A percentile compares a stretch with the other conserved stretches of the same genome.
phyloP scores from a whole-genome alignment of 2,329 filamentous ascomycete genomes.

The Xylariaceae sp. region DNA sequence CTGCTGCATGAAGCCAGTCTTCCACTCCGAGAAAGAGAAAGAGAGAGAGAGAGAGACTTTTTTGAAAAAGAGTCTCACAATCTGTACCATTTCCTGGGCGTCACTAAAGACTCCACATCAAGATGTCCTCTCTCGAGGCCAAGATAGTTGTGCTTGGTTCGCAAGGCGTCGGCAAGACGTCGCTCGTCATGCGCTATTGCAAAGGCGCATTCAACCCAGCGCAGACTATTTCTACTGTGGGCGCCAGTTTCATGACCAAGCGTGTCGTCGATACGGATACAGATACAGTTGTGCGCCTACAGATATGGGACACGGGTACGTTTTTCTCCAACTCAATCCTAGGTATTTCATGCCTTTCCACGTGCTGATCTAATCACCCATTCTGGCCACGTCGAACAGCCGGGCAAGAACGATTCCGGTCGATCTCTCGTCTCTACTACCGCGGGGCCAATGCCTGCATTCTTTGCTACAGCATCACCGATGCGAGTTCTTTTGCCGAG shows the following conservation, averaged over 20 bases:
- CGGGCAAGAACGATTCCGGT: slow-evolving; percentile 91
- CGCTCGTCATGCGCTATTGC: slow-evolving; percentile 69
- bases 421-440: slow-evolving; percentile 93
- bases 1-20: background rate
- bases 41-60: background rate
- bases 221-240: slow-evolving; percentile 65
- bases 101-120: background rate
- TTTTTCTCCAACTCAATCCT: background rate
- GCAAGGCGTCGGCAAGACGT: slow-evolving; percentile 76
- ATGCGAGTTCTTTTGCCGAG: slow-evolving; percentile 77
- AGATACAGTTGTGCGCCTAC: slow-evolving; percentile 80
- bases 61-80: background rate
- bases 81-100: background rate
- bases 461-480: slow-evolving; percentile 90
- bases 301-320: slow-evolving; percentile 87
- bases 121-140: slow-evolving; percentile 63
- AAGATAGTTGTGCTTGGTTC: slow-evolving; percentile 77
- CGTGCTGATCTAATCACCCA: too few species aligned
- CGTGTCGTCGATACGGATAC: slow-evolving; percentile 76
- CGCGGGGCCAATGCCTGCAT: slow-evolving; percentile 91
- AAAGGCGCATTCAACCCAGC: slow-evolving; percentile 64
- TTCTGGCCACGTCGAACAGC: too few species aligned
- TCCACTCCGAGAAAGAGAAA: background rate
- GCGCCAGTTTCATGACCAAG: slow-evolving; percentile 75
- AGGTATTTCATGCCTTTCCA: background rate